Evolutionary conservation across 768 basidiomycete genomes (phyloP).

Genomic region (Gymnopilus junonius): DNA sequence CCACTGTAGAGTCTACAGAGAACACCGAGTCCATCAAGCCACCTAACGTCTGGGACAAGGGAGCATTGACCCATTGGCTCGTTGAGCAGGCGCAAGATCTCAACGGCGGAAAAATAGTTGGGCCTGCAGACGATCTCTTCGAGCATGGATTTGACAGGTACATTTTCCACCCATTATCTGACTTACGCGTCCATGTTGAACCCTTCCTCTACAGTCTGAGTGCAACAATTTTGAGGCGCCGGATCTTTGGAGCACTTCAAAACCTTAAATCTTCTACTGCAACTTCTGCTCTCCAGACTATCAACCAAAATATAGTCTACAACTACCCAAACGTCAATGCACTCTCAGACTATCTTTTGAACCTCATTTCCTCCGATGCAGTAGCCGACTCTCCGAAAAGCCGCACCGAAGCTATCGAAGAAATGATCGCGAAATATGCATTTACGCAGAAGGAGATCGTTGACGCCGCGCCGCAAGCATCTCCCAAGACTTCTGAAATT

Average conservation of each 20-base stretch:
- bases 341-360: conserved; percentile 9
- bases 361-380: neutral
- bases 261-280: neutral
- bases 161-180: neutral
- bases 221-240: conserved; percentile 23
- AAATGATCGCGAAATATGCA: conserved; percentile 38
- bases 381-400: neutral
- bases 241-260: conserved; percentile 19
- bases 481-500: neutral
- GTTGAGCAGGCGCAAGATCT: conserved; percentile 16
- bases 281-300: neutral
- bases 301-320: conserved; percentile 19
- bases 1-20: conserved; percentile 14
- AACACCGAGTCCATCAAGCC: conserved; percentile 2
- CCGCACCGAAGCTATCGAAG: conserved; percentile 26
- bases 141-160: conserved; percentile 26
- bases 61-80: conserved; percentile 14
- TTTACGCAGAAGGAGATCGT: conserved; percentile 12
- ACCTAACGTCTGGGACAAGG: conserved; percentile 12
- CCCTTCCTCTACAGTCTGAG: conserved; percentile 13
- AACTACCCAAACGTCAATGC: conserved; percentile 16
- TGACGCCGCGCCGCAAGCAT: neutral
- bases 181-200: neutral
- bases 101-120: neutral
- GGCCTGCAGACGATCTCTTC: conserved; percentile 11